Evolutionary conservation across 139 green algal genomes (phyloP).

Genomic region (Ulvella scutata): DNA sequence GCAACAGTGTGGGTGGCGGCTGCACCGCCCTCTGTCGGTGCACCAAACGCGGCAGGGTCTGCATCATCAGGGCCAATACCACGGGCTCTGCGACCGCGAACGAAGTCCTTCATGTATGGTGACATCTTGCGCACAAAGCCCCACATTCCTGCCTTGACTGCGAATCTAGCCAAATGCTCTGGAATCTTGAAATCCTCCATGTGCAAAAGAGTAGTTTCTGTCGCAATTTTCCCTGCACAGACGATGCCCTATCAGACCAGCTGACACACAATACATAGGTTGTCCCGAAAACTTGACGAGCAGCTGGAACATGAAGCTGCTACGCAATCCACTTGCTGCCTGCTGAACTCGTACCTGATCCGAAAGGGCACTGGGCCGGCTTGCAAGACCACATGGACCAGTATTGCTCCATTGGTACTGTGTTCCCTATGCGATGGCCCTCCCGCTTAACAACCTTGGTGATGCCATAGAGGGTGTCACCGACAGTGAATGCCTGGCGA

Average conservation of each 20-base stretch:
- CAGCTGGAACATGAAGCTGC: too few relatives aligned
- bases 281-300: too few relatives aligned
- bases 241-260: too few relatives aligned
- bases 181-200: slow-evolving; percentile 78
- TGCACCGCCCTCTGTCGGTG: too few relatives aligned
- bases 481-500: slow-evolving; percentile 33
- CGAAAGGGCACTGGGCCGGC: slow-evolving; percentile 47
- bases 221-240: slow-evolving; percentile 28
- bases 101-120: slow-evolving; percentile 36
- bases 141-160: slow-evolving; percentile 63
- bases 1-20: too few relatives aligned
- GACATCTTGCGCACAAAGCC: slow-evolving; percentile 69
- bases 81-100: slow-evolving; percentile 29
- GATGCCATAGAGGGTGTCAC: slow-evolving; percentile 45
- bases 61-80: background rate
- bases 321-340: too few relatives aligned
- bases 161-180: slow-evolving; percentile 57
- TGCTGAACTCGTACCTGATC: slow-evolving; percentile 10
- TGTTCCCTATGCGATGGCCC: background rate
- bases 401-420: background rate
- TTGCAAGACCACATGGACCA: slow-evolving; percentile 39
- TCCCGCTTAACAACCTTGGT: slow-evolving; percentile 40
- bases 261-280: too few relatives aligned
- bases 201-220: slow-evolving; percentile 70
- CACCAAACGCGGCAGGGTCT: slow-evolving; percentile 17